A percentile compares a stretch with the other conserved stretches of the same genome.
Conservation (phyloP, 1,284 basidiomycete genomes). For the Ustilago sp. region DNA sequence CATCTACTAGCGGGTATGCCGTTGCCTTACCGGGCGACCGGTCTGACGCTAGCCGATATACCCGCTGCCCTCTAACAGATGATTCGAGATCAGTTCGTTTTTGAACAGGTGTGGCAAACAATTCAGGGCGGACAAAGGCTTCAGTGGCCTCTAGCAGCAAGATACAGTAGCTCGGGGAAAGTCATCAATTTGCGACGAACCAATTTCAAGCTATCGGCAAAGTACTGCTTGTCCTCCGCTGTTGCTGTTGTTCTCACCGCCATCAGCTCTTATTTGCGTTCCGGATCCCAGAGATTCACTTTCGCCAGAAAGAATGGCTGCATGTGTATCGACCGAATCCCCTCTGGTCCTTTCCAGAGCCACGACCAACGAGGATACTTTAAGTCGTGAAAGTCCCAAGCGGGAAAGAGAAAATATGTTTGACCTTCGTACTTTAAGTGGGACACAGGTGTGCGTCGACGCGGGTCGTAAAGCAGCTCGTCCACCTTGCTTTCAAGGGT, state of each 20-base stretch:
- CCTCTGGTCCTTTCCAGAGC: neutral
- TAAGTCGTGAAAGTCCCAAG: neutral
- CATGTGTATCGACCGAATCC: neutral
- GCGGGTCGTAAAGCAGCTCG: conserved; percentile 5
- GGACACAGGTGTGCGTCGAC: conserved; percentile 1
- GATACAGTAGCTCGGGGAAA: neutral
- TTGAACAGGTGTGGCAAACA: neutral
- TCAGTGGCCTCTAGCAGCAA: neutral
- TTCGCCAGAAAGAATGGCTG: conserved; percentile 1
- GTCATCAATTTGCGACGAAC: neutral
- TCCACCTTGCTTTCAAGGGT: neutral
- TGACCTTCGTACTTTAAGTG: neutral
- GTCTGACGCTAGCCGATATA: no score
- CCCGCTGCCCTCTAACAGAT: neutral
- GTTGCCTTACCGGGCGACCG: no score
- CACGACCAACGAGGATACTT: neutral
- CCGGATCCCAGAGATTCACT: neutral
- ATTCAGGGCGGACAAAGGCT: neutral
- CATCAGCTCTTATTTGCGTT: neutral
- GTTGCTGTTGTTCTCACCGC: neutral
- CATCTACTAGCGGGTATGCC: no score
- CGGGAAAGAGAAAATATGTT: conserved; percentile 11
- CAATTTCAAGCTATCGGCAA: neutral
- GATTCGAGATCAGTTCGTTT: no score
- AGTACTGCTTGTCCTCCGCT: neutral